These are phyloP conservation scores for Colletotrichum liriopes DNA, from an alignment of 2,329 filamentous ascomycete species.

Conservation along the genomic window DNA sequence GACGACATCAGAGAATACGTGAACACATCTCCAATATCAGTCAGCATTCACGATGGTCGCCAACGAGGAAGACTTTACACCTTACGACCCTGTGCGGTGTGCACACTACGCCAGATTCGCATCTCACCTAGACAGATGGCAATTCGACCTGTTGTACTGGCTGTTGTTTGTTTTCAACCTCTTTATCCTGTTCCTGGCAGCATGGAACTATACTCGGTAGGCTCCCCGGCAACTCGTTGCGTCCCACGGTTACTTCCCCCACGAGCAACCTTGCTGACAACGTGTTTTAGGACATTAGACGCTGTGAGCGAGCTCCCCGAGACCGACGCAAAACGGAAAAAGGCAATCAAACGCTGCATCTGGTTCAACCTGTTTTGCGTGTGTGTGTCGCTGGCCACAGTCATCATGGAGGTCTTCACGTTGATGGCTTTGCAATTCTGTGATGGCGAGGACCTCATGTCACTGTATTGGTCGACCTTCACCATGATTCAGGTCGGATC, in stretches of 20 bases:
- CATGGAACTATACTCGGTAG: constrained; percentile 59
- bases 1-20: constrained; percentile 19
- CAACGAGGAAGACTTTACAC: constrained; percentile 36
- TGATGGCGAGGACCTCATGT: constrained; percentile 73
- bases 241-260: background rate
- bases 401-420: constrained; percentile 70
- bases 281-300: constrained; percentile 53
- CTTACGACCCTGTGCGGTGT: constrained; percentile 50
- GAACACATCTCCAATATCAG: constrained; percentile 2
- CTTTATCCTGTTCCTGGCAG: constrained; percentile 60
- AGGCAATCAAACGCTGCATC: constrained; percentile 58
- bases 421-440: constrained; percentile 72
- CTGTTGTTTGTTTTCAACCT: constrained; percentile 61
- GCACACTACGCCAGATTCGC: constrained; percentile 62
- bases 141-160: constrained; percentile 66
- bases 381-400: constrained; percentile 58
- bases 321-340: constrained; percentile 55
- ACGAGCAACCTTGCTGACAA: constrained; percentile 13
- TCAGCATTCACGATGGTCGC: constrained; percentile 25
- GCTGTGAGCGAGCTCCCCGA: constrained; percentile 51
- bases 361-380: constrained; percentile 62
- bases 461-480: constrained; percentile 74
- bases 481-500: constrained; percentile 73
- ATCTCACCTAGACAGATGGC: constrained; percentile 56
- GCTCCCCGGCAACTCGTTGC: constrained; percentile 36